These are phyloP conservation scores for Aspergillus sp. DNA, from an alignment of 2,329 filamentous ascomycete genomes.

Conservation along the genomic window DNA sequence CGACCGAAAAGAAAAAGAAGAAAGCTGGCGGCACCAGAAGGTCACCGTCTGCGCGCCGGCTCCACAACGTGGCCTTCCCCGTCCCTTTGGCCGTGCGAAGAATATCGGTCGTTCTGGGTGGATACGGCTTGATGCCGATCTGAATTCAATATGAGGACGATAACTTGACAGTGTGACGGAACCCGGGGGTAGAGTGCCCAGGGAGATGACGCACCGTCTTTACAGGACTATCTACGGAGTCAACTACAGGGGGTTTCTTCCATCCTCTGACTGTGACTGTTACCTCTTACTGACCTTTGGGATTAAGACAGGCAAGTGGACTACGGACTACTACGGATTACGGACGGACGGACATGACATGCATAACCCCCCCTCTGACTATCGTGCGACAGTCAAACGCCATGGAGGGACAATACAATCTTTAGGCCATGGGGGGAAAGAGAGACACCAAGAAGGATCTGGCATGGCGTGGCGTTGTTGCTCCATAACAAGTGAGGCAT, in stretches of 20 bases:
- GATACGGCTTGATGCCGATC: constrained; percentile 26
- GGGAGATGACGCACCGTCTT: not conserved
- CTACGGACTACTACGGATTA: not conserved
- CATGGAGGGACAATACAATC: not conserved
- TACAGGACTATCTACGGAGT: not conserved
- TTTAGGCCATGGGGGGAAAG: not conserved
- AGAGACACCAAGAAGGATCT: not conserved
- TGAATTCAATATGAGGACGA: constrained; percentile 10
- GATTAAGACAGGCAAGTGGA: not conserved
- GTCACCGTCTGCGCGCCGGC: constrained; percentile 24
- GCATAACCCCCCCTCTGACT: not conserved
- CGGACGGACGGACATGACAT: not conserved
- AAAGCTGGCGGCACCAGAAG: constrained; percentile 30
- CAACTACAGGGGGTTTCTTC: not conserved
- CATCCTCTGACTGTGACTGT: no score
- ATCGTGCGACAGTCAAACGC: constrained; percentile 10
- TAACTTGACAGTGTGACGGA: not conserved
- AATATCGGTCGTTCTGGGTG: constrained; percentile 11
- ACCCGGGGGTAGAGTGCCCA: not conserved
- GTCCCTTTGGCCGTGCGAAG: constrained; percentile 21
- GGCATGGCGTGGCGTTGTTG: not conserved
- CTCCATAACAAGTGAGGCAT: not conserved
- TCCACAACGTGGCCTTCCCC: constrained; percentile 29
- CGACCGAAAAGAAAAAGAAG: constrained; percentile 11
- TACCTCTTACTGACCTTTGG: no score